Percentiles rank a stretch among this genome's conserved stretches.
Evolutionary conservation across 495 filamentous ascomycete species (phyloP).

Genomic region (Trichocladium antarcticum): DNA sequence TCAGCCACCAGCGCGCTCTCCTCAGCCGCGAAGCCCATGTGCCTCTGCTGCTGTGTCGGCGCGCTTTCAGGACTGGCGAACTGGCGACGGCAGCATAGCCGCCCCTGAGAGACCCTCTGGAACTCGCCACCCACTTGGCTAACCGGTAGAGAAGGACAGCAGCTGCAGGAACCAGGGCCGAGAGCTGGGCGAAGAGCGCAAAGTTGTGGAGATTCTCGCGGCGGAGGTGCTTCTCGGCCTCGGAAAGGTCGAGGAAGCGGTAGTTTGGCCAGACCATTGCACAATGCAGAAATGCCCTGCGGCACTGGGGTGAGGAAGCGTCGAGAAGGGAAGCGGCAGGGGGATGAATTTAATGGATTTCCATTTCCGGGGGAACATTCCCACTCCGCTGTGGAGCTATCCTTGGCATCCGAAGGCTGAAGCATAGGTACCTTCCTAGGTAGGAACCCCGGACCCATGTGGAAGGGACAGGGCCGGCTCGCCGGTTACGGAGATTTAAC

Average conservation of each 20-base stretch:
- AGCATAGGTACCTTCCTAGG: no score
- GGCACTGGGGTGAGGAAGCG: no score
- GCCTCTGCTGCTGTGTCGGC: constrained; percentile 17
- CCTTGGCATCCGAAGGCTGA: no score
- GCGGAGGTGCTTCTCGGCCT: constrained; percentile 43
- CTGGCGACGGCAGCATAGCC: constrained; percentile 30
- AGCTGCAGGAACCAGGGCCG: constrained; percentile 42
- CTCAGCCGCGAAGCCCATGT: constrained; percentile 19
- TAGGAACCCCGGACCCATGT: background rate
- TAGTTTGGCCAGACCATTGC: constrained; percentile 49
- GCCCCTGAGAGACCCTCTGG: constrained; percentile 4
- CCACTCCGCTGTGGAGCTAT: no score
- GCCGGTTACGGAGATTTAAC: background rate
- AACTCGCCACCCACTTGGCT: constrained; percentile 15
- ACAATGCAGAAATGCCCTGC: no score
- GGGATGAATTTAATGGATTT: no score
- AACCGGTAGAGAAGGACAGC: constrained; percentile 33
- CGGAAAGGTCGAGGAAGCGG: constrained; percentile 46
- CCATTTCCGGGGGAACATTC: no score
- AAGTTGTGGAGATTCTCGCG: constrained; percentile 49
- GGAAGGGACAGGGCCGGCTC: background rate
- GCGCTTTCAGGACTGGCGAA: constrained; percentile 35
- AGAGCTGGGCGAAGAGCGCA: constrained; percentile 51
- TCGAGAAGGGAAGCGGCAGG: no score
- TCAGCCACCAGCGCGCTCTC: constrained; percentile 45